phyloP scores from a whole-genome alignment of 2,329 filamentous ascomycete genomes.

The Exophiala sp. region DNA sequence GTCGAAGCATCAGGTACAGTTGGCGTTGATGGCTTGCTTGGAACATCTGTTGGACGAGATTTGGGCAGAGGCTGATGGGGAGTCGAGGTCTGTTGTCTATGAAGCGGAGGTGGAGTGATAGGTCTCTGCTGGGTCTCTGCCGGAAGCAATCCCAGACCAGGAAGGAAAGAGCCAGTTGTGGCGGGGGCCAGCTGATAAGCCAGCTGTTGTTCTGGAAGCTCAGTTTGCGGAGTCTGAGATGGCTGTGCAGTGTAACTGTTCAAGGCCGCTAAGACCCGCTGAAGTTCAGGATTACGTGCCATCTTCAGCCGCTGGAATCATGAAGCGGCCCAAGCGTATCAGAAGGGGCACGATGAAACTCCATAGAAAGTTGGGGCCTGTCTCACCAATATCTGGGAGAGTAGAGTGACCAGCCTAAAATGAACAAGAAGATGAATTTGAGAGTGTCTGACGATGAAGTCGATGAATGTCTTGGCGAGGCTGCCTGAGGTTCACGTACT shows the following conservation, averaged over 20 bases:
- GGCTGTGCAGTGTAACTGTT: slow-evolving; percentile 16
- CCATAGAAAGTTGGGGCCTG: too few species aligned
- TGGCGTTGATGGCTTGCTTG: slow-evolving; percentile 16
- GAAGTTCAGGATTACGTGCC: slow-evolving; percentile 25
- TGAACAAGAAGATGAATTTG: too few species aligned
- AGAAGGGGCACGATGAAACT: too few species aligned
- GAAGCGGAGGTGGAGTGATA: slow-evolving; percentile 11
- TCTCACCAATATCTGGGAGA: too few species aligned
- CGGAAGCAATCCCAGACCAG: slow-evolving; percentile 16
- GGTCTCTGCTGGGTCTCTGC: slow-evolving; percentile 4
- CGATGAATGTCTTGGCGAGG: too few species aligned
- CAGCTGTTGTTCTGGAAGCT: not conserved
- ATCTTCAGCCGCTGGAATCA: slow-evolving; percentile 3
- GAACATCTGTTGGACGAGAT: not conserved
- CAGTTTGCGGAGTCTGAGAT: not conserved
- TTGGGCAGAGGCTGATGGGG: not conserved
- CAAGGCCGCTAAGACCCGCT: slow-evolving; percentile 23
- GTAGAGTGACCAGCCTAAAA: too few species aligned
- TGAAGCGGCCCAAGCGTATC: not conserved
- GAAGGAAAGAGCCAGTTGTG: slow-evolving; percentile 1
- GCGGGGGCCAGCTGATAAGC: not conserved
- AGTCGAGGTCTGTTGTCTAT: slow-evolving; percentile 4
- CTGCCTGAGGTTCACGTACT: too few species aligned
- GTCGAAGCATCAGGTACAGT: slow-evolving; percentile 39
- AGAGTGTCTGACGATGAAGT: too few species aligned